Base-by-base conservation (phyloP, 2,329 filamentous ascomycete species). In the Cercospora nicotianae region DNA sequence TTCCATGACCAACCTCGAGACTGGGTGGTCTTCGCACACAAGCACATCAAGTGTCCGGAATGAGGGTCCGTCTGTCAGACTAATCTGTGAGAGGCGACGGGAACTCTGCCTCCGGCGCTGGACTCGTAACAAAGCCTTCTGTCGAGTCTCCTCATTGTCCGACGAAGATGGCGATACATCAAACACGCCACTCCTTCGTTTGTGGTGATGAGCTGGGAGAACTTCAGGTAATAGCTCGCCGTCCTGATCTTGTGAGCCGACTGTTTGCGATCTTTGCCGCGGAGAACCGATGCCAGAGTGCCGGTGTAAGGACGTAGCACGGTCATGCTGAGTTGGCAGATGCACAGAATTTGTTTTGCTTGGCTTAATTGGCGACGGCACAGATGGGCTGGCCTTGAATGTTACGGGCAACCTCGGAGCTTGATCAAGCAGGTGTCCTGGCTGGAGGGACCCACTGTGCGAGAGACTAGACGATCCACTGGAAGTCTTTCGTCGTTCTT, bases 1-100 rank as follows among this genome's bases (percentile, higher is more conserved):
- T 77, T 99, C 95, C 94, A 99, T 98, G n/a, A 99, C 94, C 83
- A 99, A 89, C 23, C 94, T 88, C 5, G 95, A 97, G 3, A 99
- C 94, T 0, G 95, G 95, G 78, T 99, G 95, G 75, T 99, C 95
- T 81, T 99, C 95, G 77, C 95, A 98, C 62, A 99, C 96, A 62
- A 99, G 84, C 5, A 99, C 91, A 79, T 99, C 95, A 62, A 99
- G 81, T 1, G 95, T 93, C 31, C 95, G 87, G 81, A 97, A 99
- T 39, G 90, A 87, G 2, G 95, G 95, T 0, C 91, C 91, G 63
- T 94, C 93, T 48, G 91, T 87, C 42, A 96, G 84, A 61, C 90
- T 94, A 75, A 98, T 94, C 75, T 96, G 93, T 0, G 95, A 99
- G 76, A 98, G 87, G 60, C 95, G 89, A 20, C 95, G 87, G n/a